Conservation (phyloP, 495 filamentous ascomycete genomes). For the Penicillium waksmanii region DNA sequence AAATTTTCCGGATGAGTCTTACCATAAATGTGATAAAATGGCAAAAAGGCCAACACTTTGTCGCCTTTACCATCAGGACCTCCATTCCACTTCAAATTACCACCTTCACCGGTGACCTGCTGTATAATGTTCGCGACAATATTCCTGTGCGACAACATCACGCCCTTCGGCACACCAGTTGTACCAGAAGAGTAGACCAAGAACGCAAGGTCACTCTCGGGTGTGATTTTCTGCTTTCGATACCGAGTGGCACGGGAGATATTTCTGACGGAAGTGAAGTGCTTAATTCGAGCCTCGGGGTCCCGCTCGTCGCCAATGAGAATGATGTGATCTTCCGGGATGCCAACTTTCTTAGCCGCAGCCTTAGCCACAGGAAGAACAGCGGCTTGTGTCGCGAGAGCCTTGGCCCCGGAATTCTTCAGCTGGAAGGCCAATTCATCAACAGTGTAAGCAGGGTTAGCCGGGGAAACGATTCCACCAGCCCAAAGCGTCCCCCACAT, state of each 20-base stretch:
- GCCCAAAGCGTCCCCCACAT: slow-evolving; percentile 85
- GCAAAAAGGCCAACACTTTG: slow-evolving; percentile 76
- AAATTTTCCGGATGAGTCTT: slow-evolving; percentile 11
- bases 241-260: slow-evolving; percentile 53
- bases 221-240: slow-evolving; percentile 49
- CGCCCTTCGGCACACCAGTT: slow-evolving; percentile 89
- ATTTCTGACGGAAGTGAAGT: slow-evolving; percentile 74
- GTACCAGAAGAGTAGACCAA: slow-evolving; percentile 91
- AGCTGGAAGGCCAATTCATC: slow-evolving; percentile 90
- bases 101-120: slow-evolving; percentile 59
- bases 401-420: slow-evolving; percentile 77
- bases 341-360: slow-evolving; percentile 69
- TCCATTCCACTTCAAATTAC: slow-evolving; percentile 61
- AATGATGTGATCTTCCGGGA: slow-evolving; percentile 68
- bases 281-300: slow-evolving; percentile 61
- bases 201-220: slow-evolving; percentile 58
- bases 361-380: slow-evolving; percentile 63
- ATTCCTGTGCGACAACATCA: slow-evolving; percentile 85
- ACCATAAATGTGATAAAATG: slow-evolving; percentile 97
- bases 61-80: slow-evolving; percentile 68
- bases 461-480: slow-evolving; percentile 77
- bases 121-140: slow-evolving; percentile 72
- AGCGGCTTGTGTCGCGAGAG: slow-evolving; percentile 69
- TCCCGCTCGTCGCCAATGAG: slow-evolving; percentile 77
- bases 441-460: slow-evolving; percentile 84